phyloP scores from a whole-genome alignment of 2,329 filamentous ascomycete species.

The Tolypocladium sp. region DNA sequence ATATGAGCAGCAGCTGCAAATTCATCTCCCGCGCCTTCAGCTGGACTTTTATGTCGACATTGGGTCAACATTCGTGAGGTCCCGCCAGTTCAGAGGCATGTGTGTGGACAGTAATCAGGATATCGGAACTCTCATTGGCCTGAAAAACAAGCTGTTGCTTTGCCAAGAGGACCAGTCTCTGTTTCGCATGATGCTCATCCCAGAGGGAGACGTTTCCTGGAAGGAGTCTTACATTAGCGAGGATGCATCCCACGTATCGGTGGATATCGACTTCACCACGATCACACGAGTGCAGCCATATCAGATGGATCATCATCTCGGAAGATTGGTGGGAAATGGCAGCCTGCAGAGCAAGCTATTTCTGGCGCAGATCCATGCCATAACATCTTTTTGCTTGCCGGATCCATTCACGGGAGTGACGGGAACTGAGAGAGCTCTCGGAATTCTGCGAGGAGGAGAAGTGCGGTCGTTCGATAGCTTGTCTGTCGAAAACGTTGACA shows the following conservation, averaged over 20 bases:
- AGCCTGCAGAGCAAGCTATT: constrained; percentile 40
- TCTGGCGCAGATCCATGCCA: constrained; percentile 39
- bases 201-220: constrained; percentile 15
- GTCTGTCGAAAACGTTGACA: not conserved
- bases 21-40: constrained; percentile 36
- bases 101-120: constrained; percentile 34
- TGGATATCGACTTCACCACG: constrained; percentile 19
- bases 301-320: constrained; percentile 34
- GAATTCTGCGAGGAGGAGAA: constrained; percentile 35
- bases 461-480: constrained; percentile 25
- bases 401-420: constrained; percentile 39
- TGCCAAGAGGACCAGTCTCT: constrained; percentile 5
- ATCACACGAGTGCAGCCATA: constrained; percentile 27
- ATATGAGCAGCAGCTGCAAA: constrained; percentile 14
- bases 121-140: constrained; percentile 37
- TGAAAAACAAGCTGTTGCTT: constrained; percentile 40
- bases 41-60: constrained; percentile 33
- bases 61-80: constrained; percentile 22
- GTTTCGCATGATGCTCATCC: constrained; percentile 26
- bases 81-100: constrained; percentile 41
- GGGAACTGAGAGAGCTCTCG: constrained; percentile 42
- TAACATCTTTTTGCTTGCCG: constrained; percentile 39
- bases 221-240: not conserved
- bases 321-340: constrained; percentile 38
- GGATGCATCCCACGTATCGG: constrained; percentile 16